These are phyloP conservation scores for Fusarium albidum DNA, from an alignment of 2,329 filamentous ascomycete species.

Conservation along the genomic window DNA sequence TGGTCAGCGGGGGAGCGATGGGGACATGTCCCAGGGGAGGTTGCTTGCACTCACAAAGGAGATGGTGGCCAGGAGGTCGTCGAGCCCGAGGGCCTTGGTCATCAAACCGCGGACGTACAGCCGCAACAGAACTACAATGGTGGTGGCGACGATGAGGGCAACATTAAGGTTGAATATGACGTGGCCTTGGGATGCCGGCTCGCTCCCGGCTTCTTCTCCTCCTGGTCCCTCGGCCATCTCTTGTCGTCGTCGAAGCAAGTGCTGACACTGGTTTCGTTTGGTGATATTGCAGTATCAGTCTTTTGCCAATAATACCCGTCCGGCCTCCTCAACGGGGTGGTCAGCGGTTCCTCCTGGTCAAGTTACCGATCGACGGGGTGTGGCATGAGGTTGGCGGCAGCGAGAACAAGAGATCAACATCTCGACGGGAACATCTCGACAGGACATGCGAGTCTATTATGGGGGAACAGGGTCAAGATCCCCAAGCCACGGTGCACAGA, in stretches of 20 bases:
- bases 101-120: slow-evolving; percentile 34
- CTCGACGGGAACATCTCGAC: too few species aligned
- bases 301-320: too few species aligned
- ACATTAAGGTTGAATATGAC: slow-evolving; percentile 32
- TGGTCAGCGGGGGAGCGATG: not conserved
- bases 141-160: slow-evolving; percentile 30
- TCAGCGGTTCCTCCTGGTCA: slow-evolving; percentile 17
- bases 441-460: too few species aligned
- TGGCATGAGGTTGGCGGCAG: too few species aligned
- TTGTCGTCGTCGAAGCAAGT: slow-evolving; percentile 16
- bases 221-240: slow-evolving; percentile 17
- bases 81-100: slow-evolving; percentile 29
- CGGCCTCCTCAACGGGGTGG: too few species aligned
- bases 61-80: slow-evolving; percentile 33
- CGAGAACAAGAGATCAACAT: too few species aligned
- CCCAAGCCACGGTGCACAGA: not conserved
- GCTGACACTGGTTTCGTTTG: too few species aligned
- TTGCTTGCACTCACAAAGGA: slow-evolving; percentile 25
- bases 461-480: too few species aligned
- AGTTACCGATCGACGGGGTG: too few species aligned
- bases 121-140: slow-evolving; percentile 25
- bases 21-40: not conserved
- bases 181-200: slow-evolving; percentile 8
- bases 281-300: too few species aligned
- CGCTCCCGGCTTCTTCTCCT: not conserved